These are phyloP conservation scores for Eucalyptus caleyi DNA, from an alignment of 345 rosid genomes.

Conservation along the genomic window DNA sequence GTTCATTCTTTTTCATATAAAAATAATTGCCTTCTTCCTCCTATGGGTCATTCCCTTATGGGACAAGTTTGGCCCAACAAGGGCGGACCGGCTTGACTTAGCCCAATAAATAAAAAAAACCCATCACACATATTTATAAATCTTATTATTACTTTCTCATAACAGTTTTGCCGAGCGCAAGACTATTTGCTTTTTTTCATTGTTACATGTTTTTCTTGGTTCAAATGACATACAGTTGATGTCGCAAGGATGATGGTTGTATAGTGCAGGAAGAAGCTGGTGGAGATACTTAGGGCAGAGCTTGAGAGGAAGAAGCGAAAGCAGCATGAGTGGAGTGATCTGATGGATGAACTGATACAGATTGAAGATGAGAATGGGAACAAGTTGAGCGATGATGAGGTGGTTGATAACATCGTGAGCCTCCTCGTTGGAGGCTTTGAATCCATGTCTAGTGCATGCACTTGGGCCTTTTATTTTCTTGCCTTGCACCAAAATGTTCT, in stretches of 20 bases:
- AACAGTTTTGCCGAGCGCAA: neutral
- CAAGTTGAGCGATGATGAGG: conserved; percentile 14
- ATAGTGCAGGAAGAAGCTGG: conserved; percentile 16
- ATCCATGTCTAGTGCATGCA: conserved; percentile 1
- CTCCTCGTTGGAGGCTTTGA: conserved; percentile 17
- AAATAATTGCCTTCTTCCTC: no score
- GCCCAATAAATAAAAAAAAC: no score
- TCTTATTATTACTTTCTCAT: no score
- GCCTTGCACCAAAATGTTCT: conserved; percentile 16
- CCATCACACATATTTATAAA: no score
- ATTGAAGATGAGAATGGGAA: conserved; percentile 19
- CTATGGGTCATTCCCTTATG: no score
- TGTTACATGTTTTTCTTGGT: no score
- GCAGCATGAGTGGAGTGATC: neutral
- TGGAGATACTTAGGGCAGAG: neutral
- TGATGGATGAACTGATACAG: conserved; percentile 30
- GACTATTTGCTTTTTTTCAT: neutral
- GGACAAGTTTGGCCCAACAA: no score
- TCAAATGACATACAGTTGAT: no score
- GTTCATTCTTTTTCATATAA: no score
- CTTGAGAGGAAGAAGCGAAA: conserved; percentile 13
- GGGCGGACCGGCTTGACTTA: accelerated
- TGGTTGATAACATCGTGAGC: conserved; percentile 12
- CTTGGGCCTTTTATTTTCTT: conserved; percentile 22
- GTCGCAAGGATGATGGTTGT: neutral